Conservation (phyloP, 768 basidiomycete genomes). For the Daedaleopsis sinensis region DNA sequence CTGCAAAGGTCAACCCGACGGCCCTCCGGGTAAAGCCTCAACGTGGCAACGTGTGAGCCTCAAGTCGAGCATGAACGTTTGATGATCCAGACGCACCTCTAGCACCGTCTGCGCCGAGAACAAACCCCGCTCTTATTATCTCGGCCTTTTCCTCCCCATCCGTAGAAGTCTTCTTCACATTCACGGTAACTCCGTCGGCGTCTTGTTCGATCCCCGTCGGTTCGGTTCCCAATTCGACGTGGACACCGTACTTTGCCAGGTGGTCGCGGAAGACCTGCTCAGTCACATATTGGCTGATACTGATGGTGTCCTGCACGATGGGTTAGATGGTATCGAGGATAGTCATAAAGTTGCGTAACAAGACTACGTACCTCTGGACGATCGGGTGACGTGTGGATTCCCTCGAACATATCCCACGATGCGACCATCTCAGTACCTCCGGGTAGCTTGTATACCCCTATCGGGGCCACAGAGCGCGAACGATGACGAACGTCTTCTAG, state of each 20-base stretch:
- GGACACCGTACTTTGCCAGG: slow-evolving; percentile 26
- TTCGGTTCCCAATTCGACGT: slow-evolving; percentile 41
- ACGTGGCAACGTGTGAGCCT: background rate
- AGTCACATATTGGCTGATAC: slow-evolving; percentile 21
- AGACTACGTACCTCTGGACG: slow-evolving; percentile 20
- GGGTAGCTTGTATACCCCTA: slow-evolving; percentile 23
- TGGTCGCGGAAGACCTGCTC: slow-evolving; percentile 37
- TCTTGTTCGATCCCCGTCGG: slow-evolving; percentile 38
- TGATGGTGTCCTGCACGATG: background rate
- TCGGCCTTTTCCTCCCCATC: slow-evolving; percentile 32
- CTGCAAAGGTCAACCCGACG: slow-evolving; percentile 45
- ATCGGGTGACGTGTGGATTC: slow-evolving; percentile 11
- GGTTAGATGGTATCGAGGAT: no score
- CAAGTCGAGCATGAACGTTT: background rate
- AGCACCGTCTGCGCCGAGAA: slow-evolving; percentile 48
- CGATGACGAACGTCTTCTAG: slow-evolving; percentile 15
- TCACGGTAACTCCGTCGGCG: slow-evolving; percentile 33
- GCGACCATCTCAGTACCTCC: slow-evolving; percentile 15
- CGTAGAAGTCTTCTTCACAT: slow-evolving; percentile 11
- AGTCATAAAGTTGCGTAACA: background rate
- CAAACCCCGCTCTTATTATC: slow-evolving; percentile 31
- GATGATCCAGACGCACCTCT: slow-evolving; percentile 21
- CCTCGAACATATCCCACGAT: slow-evolving; percentile 8
- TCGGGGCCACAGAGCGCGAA: background rate
- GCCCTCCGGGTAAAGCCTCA: slow-evolving; percentile 41